Evolutionary conservation across 352 stramenopile genomes (phyloP).

Genomic region (Pythium dissimile): DNA sequence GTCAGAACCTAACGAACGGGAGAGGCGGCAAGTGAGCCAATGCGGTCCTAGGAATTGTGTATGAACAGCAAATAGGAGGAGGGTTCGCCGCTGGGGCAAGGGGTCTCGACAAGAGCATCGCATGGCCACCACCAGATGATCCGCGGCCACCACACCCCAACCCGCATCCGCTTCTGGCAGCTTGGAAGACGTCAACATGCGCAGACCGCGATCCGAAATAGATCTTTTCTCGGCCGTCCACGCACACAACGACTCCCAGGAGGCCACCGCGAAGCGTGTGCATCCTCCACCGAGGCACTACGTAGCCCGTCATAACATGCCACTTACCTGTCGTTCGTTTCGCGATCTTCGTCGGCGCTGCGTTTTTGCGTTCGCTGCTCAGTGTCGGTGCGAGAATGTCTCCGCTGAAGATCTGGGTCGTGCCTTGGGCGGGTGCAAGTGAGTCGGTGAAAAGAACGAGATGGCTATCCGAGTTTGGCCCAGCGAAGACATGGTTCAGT

Average conservation of each 20-base stretch:
- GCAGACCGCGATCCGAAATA: constrained; percentile 4
- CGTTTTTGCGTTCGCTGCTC: constrained; percentile 7
- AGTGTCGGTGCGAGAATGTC: constrained; percentile 14
- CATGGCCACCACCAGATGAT: constrained; percentile 10
- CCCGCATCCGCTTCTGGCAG: not conserved
- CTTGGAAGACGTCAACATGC: not conserved
- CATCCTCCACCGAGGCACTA: not conserved
- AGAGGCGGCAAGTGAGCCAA: constrained; percentile 23
- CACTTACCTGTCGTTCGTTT: constrained; percentile 6
- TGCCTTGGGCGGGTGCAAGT: not conserved
- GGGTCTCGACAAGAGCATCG: constrained; percentile 1
- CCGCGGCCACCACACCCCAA: constrained; percentile 14
- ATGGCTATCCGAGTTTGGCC: constrained; percentile 22
- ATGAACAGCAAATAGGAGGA: no score
- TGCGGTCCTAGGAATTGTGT: not conserved
- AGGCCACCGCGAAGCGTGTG: not conserved
- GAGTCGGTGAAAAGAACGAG: constrained; percentile 17
- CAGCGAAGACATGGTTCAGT: constrained; percentile 21
- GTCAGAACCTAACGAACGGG: constrained; percentile 7
- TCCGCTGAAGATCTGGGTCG: constrained; percentile 11
- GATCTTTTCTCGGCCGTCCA: constrained; percentile 5
- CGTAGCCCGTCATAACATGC: not conserved
- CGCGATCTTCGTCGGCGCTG: constrained; percentile 11
- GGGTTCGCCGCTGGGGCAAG: constrained; percentile 10
- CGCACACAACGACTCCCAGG: not conserved